phyloP scores from a whole-genome alignment of 805 yeast species.

The Yarrowia bubula region DNA sequence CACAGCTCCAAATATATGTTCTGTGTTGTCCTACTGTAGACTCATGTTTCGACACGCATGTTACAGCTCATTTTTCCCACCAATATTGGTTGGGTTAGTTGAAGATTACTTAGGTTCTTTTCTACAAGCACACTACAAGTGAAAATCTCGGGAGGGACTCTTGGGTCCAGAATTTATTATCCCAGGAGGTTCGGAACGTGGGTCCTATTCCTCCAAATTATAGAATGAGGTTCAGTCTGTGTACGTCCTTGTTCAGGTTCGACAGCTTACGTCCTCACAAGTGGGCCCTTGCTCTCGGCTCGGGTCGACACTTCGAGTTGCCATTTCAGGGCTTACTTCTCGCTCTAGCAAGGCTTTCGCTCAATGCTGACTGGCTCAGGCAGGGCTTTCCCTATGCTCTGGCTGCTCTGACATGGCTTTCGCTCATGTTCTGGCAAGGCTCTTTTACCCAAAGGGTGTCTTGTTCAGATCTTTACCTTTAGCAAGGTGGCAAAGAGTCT shows the following conservation, averaged over 20 bases:
- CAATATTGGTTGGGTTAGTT: too few species aligned
- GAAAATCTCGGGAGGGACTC: neutral
- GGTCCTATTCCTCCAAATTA: slow-evolving; percentile 2
- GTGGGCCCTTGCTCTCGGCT: neutral
- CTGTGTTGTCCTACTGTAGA: too few species aligned
- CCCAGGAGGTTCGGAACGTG: slow-evolving; percentile 7
- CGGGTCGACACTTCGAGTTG: neutral
- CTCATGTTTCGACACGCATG: too few species aligned
- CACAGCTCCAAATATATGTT: too few species aligned
- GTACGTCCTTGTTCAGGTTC: slow-evolving; percentile 2
- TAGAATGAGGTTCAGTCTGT: neutral
- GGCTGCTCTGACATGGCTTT: neutral
- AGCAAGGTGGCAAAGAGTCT: neutral
- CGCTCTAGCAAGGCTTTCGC: neutral
- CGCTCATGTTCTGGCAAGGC: neutral
- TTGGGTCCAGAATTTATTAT: slow-evolving; percentile 8
- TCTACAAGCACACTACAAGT: neutral
- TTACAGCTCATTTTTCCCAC: too few species aligned
- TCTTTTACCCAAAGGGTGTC: neutral
- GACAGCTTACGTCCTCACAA: slow-evolving; percentile 14
- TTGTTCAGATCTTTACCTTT: neutral
- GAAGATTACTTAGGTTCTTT: too few species aligned
- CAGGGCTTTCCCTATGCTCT: neutral
- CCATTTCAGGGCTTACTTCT: too few species aligned
- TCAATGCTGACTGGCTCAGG: neutral